Percentiles rank a stretch among this genome's conserved stretches.
Evolutionary conservation across 1,139 yeast genomes (phyloP).

Genomic region (Diutina pseudorugosa): DNA sequence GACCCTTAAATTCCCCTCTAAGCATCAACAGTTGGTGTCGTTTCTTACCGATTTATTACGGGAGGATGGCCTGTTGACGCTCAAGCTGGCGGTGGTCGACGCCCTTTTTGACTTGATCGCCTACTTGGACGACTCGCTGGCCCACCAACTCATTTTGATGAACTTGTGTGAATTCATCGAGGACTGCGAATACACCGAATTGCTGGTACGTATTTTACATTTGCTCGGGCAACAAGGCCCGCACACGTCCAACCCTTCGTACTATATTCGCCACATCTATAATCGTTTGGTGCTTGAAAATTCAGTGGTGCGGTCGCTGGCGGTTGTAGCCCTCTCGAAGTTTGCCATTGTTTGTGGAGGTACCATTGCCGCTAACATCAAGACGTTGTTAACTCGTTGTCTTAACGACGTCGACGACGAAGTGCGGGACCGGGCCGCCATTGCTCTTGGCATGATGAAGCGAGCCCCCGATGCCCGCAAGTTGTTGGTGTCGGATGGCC

Average conservation of each 20-base stretch:
- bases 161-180: slow-evolving; percentile 93
- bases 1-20: slow-evolving; percentile 87
- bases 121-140: slow-evolving; percentile 60
- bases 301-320: slow-evolving; percentile 90
- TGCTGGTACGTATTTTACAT: slow-evolving; percentile 83
- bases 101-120: slow-evolving; percentile 86
- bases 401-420: slow-evolving; percentile 88
- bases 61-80: slow-evolving; percentile 80
- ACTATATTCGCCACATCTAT: slow-evolving; percentile 90
- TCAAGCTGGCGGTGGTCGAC: slow-evolving; percentile 81
- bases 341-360: slow-evolving; percentile 76
- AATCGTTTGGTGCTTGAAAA: slow-evolving; percentile 94
- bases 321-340: slow-evolving; percentile 84
- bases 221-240: slow-evolving; percentile 94
- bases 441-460: slow-evolving; percentile 60
- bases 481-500: slow-evolving; percentile 55
- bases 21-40: slow-evolving; percentile 69
- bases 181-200: slow-evolving; percentile 93
- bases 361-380: slow-evolving; percentile 54
- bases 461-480: slow-evolving; percentile 28
- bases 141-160: slow-evolving; percentile 78
- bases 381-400: slow-evolving; percentile 69
- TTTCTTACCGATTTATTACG: slow-evolving; percentile 79
- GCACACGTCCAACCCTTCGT: slow-evolving; percentile 69
- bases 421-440: slow-evolving; percentile 94